Percentiles rank a stretch among this genome's conserved stretches.
Evolutionary conservation across 352 stramenopile genomes (phyloP).

Genomic region (Phytopythium helicoides): DNA sequence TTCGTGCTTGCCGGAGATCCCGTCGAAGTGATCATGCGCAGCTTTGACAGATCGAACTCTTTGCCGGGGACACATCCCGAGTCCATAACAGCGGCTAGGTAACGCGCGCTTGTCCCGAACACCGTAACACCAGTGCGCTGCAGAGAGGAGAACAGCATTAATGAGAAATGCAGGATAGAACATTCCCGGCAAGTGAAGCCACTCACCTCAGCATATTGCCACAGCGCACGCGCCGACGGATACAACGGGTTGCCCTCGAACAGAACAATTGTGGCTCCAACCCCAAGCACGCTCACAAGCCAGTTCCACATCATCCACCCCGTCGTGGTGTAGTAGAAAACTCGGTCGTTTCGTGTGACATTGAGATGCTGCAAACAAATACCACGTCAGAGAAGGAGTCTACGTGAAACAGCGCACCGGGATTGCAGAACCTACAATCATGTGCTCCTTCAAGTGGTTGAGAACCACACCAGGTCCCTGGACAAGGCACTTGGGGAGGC

Average conservation of each 20-base stretch:
- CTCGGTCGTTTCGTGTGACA: slow-evolving; percentile 53
- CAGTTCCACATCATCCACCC: slow-evolving; percentile 92
- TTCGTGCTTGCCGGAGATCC: slow-evolving; percentile 73
- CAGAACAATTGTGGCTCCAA: slow-evolving; percentile 71
- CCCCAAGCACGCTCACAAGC: slow-evolving; percentile 66
- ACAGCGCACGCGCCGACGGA: slow-evolving; percentile 44
- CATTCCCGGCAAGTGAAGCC: too few relatives aligned
- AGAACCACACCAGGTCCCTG: slow-evolving; percentile 73
- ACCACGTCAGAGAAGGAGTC: too few relatives aligned
- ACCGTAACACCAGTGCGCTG: slow-evolving; percentile 58
- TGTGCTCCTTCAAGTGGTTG: slow-evolving; percentile 82
- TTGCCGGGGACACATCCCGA: slow-evolving; percentile 54
- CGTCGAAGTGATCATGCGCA: slow-evolving; percentile 67
- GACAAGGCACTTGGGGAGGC: slow-evolving; percentile 85
- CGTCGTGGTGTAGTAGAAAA: slow-evolving; percentile 84
- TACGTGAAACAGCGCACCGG: too few relatives aligned
- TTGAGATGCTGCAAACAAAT: slow-evolving; percentile 50
- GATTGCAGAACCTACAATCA: slow-evolving; percentile 43
- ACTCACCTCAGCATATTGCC: slow-evolving; percentile 52
- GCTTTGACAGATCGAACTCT: slow-evolving; percentile 63
- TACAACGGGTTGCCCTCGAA: slow-evolving; percentile 81
- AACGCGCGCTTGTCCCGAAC: slow-evolving; percentile 74
- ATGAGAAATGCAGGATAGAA: background rate
- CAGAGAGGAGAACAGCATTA: background rate
- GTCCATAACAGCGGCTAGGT: slow-evolving; percentile 75